These are phyloP conservation scores for Trametes coccinea DNA, from an alignment of 768 basidiomycete species.

Conservation along the genomic window DNA sequence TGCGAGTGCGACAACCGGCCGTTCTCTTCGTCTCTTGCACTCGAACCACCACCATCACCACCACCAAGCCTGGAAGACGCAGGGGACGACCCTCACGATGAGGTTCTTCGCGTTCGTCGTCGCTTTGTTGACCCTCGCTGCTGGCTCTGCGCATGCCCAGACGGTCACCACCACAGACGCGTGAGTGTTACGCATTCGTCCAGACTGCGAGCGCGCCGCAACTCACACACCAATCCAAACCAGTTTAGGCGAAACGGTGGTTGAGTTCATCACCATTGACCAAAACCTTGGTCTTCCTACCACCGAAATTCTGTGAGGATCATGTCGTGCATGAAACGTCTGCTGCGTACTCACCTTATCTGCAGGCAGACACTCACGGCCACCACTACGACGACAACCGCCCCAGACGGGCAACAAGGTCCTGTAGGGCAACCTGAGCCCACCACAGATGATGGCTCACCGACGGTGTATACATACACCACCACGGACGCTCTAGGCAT, in stretches of 20 bases:
- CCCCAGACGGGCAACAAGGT: constrained; percentile 37
- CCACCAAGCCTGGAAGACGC: background rate
- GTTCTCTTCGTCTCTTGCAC: background rate
- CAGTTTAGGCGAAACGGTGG: constrained; percentile 52
- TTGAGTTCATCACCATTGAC: constrained; percentile 48
- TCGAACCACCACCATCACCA: background rate
- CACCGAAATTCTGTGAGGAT: constrained; percentile 47
- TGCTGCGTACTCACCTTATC: constrained; percentile 14
- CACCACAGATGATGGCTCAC: constrained; percentile 9
- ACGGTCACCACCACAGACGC: constrained; percentile 46
- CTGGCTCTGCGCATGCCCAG: constrained; percentile 38
- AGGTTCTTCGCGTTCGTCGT: constrained; percentile 24
- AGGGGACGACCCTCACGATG: constrained; percentile 20
- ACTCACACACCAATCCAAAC: constrained; percentile 1
- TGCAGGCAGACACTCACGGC: constrained; percentile 20
- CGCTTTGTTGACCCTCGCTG: constrained; percentile 14
- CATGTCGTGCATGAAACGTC: constrained; percentile 5
- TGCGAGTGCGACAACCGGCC: background rate
- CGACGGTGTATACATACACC: constrained; percentile 34
- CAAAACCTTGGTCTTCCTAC: constrained; percentile 36
- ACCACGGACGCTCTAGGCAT: constrained; percentile 37
- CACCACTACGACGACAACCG: constrained; percentile 14
- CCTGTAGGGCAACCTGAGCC: constrained; percentile 51
- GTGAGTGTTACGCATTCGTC: constrained; percentile 38
- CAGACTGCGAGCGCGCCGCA: constrained; percentile 3